Percentiles rank a stretch among this genome's conserved stretches.
Evolutionary conservation across 2,329 filamentous ascomycete species (phyloP).

Genomic region (Trematosphaeria pertusa): DNA sequence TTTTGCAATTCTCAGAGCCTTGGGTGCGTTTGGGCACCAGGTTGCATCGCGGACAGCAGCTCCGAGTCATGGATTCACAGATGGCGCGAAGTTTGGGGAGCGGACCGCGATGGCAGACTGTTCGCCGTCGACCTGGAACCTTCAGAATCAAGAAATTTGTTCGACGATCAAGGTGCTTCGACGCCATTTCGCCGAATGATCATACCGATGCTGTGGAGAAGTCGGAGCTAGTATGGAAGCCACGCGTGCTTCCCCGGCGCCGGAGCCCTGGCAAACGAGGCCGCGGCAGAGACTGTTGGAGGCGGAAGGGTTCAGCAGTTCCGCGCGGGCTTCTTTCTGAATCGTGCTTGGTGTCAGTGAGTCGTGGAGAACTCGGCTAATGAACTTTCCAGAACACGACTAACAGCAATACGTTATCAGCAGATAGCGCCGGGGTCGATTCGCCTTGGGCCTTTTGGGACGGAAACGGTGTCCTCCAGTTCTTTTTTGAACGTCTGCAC

Average conservation of each 20-base stretch:
- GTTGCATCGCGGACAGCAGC: not conserved
- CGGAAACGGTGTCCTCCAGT: constrained; percentile 10
- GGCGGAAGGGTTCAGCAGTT: constrained; percentile 34
- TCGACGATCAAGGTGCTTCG: constrained; percentile 43
- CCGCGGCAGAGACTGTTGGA: constrained; percentile 24
- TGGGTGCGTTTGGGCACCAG: not conserved
- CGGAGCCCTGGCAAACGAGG: constrained; percentile 37
- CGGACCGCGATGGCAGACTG: not conserved
- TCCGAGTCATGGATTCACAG: not conserved
- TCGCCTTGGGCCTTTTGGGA: not conserved
- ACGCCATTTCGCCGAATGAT: constrained; percentile 42
- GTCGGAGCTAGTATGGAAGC: constrained; percentile 47
- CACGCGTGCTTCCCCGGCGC: constrained; percentile 47
- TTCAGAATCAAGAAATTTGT: constrained; percentile 30
- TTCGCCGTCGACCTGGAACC: constrained; percentile 33
- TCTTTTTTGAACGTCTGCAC: constrained; percentile 15
- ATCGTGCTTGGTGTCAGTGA: constrained; percentile 37
- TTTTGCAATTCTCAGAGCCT: not conserved
- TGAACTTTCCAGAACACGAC: constrained; percentile 42
- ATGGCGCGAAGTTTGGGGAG: not conserved
- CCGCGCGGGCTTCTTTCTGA: constrained; percentile 37
- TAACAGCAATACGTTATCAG: constrained; percentile 17
- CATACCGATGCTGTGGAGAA: constrained; percentile 37
- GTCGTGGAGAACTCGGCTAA: constrained; percentile 31
- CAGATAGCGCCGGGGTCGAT: not conserved